A percentile compares a stretch with the other conserved stretches of the same genome.
Conservation (phyloP, 345 rosid genomes). For the Camelina neglecta region DNA sequence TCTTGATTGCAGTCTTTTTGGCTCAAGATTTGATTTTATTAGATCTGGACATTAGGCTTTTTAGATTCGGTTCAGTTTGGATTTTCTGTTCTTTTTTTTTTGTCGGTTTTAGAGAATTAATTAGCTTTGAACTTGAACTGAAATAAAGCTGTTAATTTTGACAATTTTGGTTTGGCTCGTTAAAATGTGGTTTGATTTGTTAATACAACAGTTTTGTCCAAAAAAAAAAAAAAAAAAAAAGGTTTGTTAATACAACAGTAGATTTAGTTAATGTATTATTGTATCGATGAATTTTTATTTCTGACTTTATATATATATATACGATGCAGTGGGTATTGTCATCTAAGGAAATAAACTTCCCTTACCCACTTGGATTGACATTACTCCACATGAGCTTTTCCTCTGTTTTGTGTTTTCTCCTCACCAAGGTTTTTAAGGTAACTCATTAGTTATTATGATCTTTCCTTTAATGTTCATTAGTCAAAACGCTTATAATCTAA, state of each 20-base stretch:
- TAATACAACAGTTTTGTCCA: no score
- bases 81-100: no score
- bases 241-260: not conserved
- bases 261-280: not conserved
- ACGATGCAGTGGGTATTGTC: not conserved
- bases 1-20: not conserved
- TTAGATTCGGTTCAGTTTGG: not conserved
- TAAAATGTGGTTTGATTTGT: not conserved
- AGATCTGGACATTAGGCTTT: not conserved
- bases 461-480: not conserved
- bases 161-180: not conserved
- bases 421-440: not conserved
- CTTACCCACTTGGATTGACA: constrained; percentile 1
- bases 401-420: not conserved
- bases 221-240: no score
- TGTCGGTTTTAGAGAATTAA: no score
- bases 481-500: not conserved
- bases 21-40: not conserved
- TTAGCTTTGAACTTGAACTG: not conserved
- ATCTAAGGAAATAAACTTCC: constrained; percentile 3
- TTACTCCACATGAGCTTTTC: not conserved
- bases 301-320: not conserved
- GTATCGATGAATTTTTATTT: not conserved
- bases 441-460: not conserved
- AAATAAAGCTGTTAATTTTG: not conserved